A percentile compares a stretch with the other conserved stretches of the same genome.
phyloP scores from a whole-genome alignment of 306 rosid species.

The Sechiopsis laciniata region DNA sequence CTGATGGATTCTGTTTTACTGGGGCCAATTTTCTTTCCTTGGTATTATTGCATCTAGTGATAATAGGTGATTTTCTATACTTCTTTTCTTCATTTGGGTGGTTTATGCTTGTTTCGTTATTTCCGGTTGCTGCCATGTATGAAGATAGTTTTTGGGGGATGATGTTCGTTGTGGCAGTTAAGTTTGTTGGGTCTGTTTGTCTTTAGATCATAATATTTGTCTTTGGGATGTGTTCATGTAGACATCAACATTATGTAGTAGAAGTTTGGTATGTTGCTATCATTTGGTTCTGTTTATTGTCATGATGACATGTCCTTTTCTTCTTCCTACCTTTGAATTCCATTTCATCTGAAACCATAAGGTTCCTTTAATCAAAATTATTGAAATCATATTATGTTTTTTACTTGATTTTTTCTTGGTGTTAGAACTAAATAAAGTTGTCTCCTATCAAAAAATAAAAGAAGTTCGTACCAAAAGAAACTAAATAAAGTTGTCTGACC shows the following conservation, averaged over 20 bases:
- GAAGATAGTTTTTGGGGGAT: conserved; percentile 61
- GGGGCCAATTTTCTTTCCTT: conserved; percentile 38
- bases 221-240: conserved; percentile 40
- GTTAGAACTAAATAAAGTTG: too few species aligned
- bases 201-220: conserved; percentile 43
- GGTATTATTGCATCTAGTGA: conserved; percentile 49
- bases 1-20: conserved; percentile 31
- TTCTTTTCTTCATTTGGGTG: conserved; percentile 32
- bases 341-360: conserved; percentile 7
- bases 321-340: conserved; percentile 17
- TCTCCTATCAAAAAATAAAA: too few species aligned
- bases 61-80: conserved; percentile 36
- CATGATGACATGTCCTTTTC: conserved; percentile 32
- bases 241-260: conserved; percentile 29
- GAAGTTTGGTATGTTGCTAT: conserved; percentile 28
- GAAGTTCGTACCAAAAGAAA: neutral
- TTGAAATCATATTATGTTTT: neutral
- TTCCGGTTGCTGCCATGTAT: conserved; percentile 82
- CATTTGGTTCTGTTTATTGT: conserved; percentile 37
- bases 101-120: conserved; percentile 53
- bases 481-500: neutral
- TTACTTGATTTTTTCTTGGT: too few species aligned
- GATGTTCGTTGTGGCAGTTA: conserved; percentile 90
- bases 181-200: conserved; percentile 66
- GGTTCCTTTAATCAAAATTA: neutral